Percentiles rank a stretch among this genome's conserved stretches.
Conservation (phyloP, 2,329 filamentous ascomycete genomes). For the Aureobasidium pullulans region DNA sequence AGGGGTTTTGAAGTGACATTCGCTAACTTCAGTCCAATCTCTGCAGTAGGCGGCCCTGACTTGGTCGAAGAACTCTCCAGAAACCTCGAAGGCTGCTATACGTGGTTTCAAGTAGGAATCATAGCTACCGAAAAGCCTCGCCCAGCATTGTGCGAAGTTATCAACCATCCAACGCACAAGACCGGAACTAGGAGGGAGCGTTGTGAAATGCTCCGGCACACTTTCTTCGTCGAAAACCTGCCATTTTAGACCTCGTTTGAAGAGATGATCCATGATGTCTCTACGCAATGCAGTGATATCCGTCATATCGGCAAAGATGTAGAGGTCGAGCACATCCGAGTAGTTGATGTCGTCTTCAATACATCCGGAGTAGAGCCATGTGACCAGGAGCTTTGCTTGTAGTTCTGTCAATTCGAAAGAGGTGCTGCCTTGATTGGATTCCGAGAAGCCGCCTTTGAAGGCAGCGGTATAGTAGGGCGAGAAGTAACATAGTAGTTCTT, state of each 20-base stretch:
- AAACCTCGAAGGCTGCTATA: not conserved
- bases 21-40: too few relatives aligned
- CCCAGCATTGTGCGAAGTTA: not conserved
- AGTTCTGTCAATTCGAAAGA: not conserved
- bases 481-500: constrained; percentile 1
- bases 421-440: not conserved
- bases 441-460: not conserved
- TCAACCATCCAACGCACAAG: not conserved
- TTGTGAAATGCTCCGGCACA: not conserved
- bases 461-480: not conserved
- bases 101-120: not conserved
- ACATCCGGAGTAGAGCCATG: not conserved
- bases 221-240: not conserved
- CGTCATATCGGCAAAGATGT: not conserved
- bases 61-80: not conserved
- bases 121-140: not conserved
- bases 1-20: not conserved
- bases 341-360: not conserved
- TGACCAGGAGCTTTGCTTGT: not conserved
- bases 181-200: not conserved
- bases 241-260: not conserved
- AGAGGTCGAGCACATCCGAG: not conserved
- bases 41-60: not conserved
- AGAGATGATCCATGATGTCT: not conserved
- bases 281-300: not conserved